Percentiles rank a stretch among this genome's conserved stretches.
Evolutionary conservation across 208 protist genomes (phyloP).

Genomic region (Zelonia costaricensis): DNA sequence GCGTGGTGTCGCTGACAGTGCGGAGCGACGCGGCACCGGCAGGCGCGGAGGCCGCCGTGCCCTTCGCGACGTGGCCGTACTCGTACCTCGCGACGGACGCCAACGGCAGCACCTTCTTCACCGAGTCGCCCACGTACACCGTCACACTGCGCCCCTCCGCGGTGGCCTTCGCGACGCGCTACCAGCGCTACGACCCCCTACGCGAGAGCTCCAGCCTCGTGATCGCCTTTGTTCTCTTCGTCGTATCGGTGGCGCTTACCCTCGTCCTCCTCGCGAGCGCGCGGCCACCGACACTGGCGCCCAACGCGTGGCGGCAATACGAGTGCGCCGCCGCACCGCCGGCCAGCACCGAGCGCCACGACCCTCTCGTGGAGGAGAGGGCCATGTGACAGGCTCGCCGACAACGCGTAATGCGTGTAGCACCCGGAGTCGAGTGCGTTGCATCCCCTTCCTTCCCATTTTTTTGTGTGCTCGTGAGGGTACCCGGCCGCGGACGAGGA

Average conservation of each 20-base stretch:
- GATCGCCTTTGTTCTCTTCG: conserved; percentile 5
- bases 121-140: conserved; percentile 4
- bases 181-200: conserved; percentile 7
- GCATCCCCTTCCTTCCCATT: no score
- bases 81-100: conserved; percentile 13
- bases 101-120: conserved; percentile 14
- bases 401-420: no score
- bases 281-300: conserved; percentile 9
- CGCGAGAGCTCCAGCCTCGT: conserved; percentile 16
- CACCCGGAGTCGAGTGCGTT: no score
- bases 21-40: conserved; percentile 2
- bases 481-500: no score
- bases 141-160: conserved; percentile 10
- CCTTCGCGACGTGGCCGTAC: conserved; percentile 24
- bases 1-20: conserved; percentile 13
- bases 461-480: no score
- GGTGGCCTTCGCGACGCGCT: neutral
- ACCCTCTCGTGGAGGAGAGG: no score
- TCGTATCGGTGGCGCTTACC: conserved; percentile 4
- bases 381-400: no score
- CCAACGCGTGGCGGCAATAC: conserved; percentile 21
- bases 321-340: no score
- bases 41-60: conserved; percentile 1
- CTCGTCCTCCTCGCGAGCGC: neutral
- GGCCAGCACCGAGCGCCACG: no score